Percentiles rank a stretch among this genome's conserved stretches.
Conservation (phyloP, 208 protist species). For the Lotmaria passim region DNA sequence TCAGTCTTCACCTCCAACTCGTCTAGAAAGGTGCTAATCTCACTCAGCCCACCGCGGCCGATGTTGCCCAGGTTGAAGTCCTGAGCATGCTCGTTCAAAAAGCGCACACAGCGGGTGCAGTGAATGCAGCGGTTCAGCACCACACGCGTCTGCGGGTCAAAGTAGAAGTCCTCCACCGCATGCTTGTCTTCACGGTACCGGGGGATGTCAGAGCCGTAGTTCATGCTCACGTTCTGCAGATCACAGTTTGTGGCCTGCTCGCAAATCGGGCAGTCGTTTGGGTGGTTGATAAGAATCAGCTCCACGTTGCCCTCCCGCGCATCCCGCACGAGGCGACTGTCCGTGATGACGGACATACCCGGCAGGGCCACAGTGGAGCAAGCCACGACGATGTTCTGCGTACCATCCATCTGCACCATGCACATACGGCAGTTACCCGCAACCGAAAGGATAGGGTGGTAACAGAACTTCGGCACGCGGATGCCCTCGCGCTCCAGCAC, state of each 20-base stretch:
- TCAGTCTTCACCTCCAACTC: constrained; percentile 92
- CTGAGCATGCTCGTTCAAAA: constrained; percentile 94
- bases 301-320: constrained; percentile 97
- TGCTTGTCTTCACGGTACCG: constrained; percentile 91
- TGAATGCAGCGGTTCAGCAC: constrained; percentile 97
- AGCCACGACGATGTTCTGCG: constrained; percentile 95
- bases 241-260: constrained; percentile 98
- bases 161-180: constrained; percentile 95
- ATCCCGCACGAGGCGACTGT: constrained; percentile 94
- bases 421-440: constrained; percentile 98
- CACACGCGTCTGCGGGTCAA: constrained; percentile 96
- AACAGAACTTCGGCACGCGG: constrained; percentile 92
- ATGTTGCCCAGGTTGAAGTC: constrained; percentile 95
- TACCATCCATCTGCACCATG: constrained; percentile 96
- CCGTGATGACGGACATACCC: constrained; percentile 96
- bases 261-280: constrained; percentile 97
- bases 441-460: constrained; percentile 93
- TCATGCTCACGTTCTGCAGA: constrained; percentile 95
- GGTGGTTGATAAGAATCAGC: constrained; percentile 97
- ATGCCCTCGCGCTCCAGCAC: constrained; percentile 91
- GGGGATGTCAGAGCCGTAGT: constrained; percentile 90
- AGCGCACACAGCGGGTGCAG: constrained; percentile 96
- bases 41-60: constrained; percentile 93
- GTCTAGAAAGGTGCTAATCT: constrained; percentile 94
- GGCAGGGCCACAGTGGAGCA: constrained; percentile 95